Conservation (phyloP, 768 basidiomycete genomes). For the Tricholoma furcatifolium region DNA sequence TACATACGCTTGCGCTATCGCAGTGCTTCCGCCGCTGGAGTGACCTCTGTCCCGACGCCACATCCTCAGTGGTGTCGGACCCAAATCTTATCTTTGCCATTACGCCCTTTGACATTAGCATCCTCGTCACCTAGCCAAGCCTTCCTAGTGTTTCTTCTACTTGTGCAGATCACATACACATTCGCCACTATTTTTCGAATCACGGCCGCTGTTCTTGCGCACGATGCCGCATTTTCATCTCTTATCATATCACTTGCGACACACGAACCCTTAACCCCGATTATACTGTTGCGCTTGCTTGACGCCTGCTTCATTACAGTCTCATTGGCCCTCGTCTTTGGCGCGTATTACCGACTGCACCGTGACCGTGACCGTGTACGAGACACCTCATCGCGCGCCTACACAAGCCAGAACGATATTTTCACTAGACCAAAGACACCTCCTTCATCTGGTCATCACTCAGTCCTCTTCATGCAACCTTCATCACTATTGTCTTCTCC, state of each 20-base stretch:
- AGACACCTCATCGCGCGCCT: not conserved
- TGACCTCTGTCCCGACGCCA: not conserved
- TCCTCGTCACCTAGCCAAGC: not conserved
- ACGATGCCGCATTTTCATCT: not conserved
- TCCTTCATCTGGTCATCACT: no score
- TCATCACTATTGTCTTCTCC: no score
- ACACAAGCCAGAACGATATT: not conserved
- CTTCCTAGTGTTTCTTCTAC: constrained; percentile 2
- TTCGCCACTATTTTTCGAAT: constrained; percentile 1
- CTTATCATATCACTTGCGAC: not conserved
- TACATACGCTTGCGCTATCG: not conserved
- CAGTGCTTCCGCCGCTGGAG: not conserved
- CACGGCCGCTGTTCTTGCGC: not conserved
- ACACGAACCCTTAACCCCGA: not conserved
- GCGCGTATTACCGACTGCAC: constrained; percentile 3
- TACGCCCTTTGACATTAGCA: not conserved
- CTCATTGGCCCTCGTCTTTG: not conserved
- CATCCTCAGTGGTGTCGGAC: not conserved
- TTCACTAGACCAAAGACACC: no score
- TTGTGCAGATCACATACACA: constrained; percentile 2
- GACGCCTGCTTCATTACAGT: not conserved
- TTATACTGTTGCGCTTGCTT: not conserved
- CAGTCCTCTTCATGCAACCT: no score
- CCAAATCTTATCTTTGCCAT: not conserved
- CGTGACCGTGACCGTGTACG: no score